Evolutionary conservation across 306 rosid genomes (phyloP).

Genomic region (Herpetospermum pedunculosum): DNA sequence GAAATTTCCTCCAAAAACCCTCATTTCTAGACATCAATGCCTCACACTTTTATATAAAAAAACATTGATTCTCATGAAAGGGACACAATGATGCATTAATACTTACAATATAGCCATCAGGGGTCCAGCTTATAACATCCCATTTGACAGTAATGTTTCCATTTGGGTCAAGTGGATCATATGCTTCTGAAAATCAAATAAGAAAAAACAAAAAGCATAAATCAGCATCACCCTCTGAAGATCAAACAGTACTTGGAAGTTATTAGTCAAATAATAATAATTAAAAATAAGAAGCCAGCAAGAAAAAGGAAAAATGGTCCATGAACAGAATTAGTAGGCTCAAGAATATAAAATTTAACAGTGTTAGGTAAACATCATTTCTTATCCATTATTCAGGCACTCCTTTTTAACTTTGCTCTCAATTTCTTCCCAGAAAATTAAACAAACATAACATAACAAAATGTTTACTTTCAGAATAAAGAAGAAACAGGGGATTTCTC

Average conservation of each 20-base stretch:
- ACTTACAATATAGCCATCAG: slow-evolving; percentile 31
- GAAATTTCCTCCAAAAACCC: not conserved
- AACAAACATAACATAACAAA: not conserved
- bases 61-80: not conserved
- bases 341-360: not conserved
- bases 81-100: not conserved
- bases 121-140: slow-evolving; percentile 26
- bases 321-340: not conserved
- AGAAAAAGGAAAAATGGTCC: not conserved
- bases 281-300: not conserved
- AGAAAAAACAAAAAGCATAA: not conserved
- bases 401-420: not conserved
- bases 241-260: not conserved
- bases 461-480: not conserved
- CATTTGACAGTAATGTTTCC: slow-evolving; percentile 25
- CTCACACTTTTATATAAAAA: not conserved
- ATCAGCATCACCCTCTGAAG: not conserved
- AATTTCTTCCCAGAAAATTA: not conserved
- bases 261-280: not conserved
- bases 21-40: not conserved
- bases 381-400: not conserved
- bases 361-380: slow-evolving; percentile 6
- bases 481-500: not conserved
- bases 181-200: slow-evolving; percentile 18
- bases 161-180: slow-evolving; percentile 25